These are phyloP conservation scores for Pichia sporocuriosa DNA, from an alignment of 805 yeast species.

Conservation along the genomic window DNA sequence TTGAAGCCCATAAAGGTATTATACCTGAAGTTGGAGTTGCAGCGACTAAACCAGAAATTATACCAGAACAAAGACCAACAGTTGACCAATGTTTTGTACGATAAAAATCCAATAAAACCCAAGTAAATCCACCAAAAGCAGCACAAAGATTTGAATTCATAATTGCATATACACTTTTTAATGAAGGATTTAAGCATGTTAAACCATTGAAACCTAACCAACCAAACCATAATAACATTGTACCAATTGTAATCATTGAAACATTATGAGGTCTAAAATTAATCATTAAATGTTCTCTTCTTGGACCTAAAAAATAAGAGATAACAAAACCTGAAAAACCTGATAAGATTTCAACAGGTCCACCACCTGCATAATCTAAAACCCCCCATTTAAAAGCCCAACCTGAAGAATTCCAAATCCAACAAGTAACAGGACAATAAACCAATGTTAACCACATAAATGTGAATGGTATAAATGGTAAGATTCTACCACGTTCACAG, in stretches of 20 bases:
- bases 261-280: slow-evolving; percentile 95
- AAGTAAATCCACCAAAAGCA: slow-evolving; percentile 81
- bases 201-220: slow-evolving; percentile 97
- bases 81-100: slow-evolving; percentile 88
- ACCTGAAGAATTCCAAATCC: slow-evolving; percentile 92
- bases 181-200: slow-evolving; percentile 72
- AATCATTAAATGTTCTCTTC: slow-evolving; percentile 68
- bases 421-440: slow-evolving; percentile 89
- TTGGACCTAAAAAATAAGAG: slow-evolving; percentile 71
- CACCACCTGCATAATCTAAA: slow-evolving; percentile 96
- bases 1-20: slow-evolving; percentile 88
- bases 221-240: slow-evolving; percentile 83
- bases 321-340: slow-evolving; percentile 89
- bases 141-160: slow-evolving; percentile 90
- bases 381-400: slow-evolving; percentile 95
- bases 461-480: slow-evolving; percentile 75
- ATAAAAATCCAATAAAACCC: slow-evolving; percentile 87
- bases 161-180: slow-evolving; percentile 82
- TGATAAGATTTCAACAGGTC: slow-evolving; percentile 88
- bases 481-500: slow-evolving; percentile 86
- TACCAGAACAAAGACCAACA: slow-evolving; percentile 92
- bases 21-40: slow-evolving; percentile 94
- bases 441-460: slow-evolving; percentile 89
- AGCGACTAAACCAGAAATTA: slow-evolving; percentile 92
- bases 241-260: slow-evolving; percentile 83